phyloP scores from a whole-genome alignment of 1,139 yeast species.

The Citeromyces hawaiiensis region DNA sequence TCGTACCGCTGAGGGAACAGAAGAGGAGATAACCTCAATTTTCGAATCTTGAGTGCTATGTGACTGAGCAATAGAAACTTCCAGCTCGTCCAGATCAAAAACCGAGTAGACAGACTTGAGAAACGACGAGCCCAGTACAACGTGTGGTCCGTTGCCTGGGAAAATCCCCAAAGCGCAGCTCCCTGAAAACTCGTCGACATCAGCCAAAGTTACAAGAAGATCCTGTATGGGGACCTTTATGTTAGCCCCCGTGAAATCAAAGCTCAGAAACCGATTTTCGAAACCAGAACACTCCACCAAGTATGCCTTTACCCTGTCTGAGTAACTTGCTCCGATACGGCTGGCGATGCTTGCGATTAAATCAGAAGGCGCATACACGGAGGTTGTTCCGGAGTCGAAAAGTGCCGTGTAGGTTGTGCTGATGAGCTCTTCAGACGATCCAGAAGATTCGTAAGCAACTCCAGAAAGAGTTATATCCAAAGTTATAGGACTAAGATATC shows the following conservation, averaged over 20 bases:
- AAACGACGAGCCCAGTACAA: conserved; percentile 64
- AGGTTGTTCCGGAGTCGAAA: conserved; percentile 60
- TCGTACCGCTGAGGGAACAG: conserved; percentile 30
- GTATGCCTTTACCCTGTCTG: conserved; percentile 19
- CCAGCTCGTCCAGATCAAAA: conserved; percentile 54
- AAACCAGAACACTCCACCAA: conserved; percentile 15
- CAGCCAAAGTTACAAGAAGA: conserved; percentile 16
- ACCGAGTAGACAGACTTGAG: conserved; percentile 66
- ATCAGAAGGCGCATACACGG: conserved; percentile 34
- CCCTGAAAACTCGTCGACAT: neutral
- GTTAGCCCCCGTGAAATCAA: conserved; percentile 36
- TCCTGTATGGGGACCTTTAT: conserved; percentile 32
- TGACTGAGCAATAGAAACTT: conserved; percentile 60
- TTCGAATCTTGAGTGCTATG: conserved; percentile 19
- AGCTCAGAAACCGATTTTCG: conserved; percentile 16
- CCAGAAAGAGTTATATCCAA: conserved; percentile 30
- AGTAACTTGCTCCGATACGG: conserved; percentile 23
- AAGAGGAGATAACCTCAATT: conserved; percentile 25
- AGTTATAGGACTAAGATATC: conserved; percentile 19
- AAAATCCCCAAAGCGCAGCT: conserved; percentile 16
- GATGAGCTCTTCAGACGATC: conserved; percentile 17
- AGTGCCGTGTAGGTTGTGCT: conserved; percentile 28
- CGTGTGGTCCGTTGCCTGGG: conserved; percentile 12
- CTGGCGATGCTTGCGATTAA: conserved; percentile 25
- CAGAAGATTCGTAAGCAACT: conserved; percentile 7